Percentiles rank a stretch among this genome's conserved stretches.
phyloP scores from a whole-genome alignment of 2,329 filamentous ascomycete species.

The Pezicula radicicola region DNA sequence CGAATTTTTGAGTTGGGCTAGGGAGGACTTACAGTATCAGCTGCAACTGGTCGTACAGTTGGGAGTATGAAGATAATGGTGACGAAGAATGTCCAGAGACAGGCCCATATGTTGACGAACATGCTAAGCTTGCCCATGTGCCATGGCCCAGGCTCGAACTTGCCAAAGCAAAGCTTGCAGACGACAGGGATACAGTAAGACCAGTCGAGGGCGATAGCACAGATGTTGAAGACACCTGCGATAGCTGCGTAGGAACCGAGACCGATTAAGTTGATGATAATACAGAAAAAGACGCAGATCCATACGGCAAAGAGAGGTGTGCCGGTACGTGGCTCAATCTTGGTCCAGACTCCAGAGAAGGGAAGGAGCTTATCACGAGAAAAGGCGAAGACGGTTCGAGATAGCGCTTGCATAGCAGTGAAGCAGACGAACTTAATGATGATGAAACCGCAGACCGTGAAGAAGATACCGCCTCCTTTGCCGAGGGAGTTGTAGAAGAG shows the following conservation, averaged over 20 bases:
- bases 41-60: slow-evolving; percentile 41
- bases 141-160: slow-evolving; percentile 50
- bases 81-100: slow-evolving; percentile 50
- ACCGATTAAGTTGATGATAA: slow-evolving; percentile 56
- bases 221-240: slow-evolving; percentile 50
- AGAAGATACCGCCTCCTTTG: slow-evolving; percentile 49
- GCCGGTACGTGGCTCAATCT: slow-evolving; percentile 43
- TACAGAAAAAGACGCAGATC: slow-evolving; percentile 51
- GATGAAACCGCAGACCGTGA: slow-evolving; percentile 52
- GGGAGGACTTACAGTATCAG: slow-evolving; percentile 36
- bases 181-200: slow-evolving; percentile 54
- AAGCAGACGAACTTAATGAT: slow-evolving; percentile 58
- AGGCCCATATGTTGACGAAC: slow-evolving; percentile 45
- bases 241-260: slow-evolving; percentile 53
- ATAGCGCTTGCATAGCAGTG: slow-evolving; percentile 51
- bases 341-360: slow-evolving; percentile 44
- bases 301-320: slow-evolving; percentile 53
- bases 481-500: slow-evolving; percentile 57
- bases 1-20: background rate
- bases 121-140: slow-evolving; percentile 40
- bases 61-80: slow-evolving; percentile 52
- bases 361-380: slow-evolving; percentile 49
- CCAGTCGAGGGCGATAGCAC: slow-evolving; percentile 51
- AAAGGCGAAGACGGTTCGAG: slow-evolving; percentile 52
- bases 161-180: slow-evolving; percentile 46